Evolutionary conservation across 768 basidiomycete genomes (phyloP), one percentile per base, ranked within the genome.

Genomic region (Termitomyces sp.): DNA sequence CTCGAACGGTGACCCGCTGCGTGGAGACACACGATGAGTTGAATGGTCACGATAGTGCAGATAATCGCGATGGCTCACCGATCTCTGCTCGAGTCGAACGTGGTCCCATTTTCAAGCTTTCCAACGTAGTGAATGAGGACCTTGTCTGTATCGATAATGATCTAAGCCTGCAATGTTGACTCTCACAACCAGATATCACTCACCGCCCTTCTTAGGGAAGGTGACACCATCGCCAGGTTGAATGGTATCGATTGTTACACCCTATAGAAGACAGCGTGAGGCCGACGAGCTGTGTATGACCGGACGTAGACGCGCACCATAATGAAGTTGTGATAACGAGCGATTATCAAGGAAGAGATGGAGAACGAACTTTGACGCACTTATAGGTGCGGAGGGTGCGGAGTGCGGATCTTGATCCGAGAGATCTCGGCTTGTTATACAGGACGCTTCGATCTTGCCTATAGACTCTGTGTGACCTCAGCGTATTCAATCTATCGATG

Each of bases 71-170:
- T 57, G 69, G 45, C 83, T 67, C 62, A 91, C 91, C 89, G 87
- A 69, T 89, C 86, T 69, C 83, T 74, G 66, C 87, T 91, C 17
- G 90, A 91, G 76, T 94, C 92, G 74, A 92, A 92, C 67, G 75
- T 76, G 32, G 62, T 76, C 48, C 89, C 91, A 68, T 89, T 77
- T 3, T 64, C 15, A 15, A 94, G 81, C 25, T 82, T 91, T 29
- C 91, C 94, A 48, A 87, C 81, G 68, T 94, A 95, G 74, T 94
- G 91, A 60, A 95, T 92, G 6, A 62, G 75, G 40, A 94, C 91
- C 34, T 25, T 81, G 77, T 92, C 89, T 91, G 66, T 29, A 54
- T 65, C 59, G 68, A 72, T 70, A 57, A 65, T 50, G 66, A 68
- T 64, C 61, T 64, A 49, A 67, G 65, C 36, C 34, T 14, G 32